phyloP scores from a whole-genome alignment of 495 filamentous ascomycete genomes.

The Antarctomyces pellizariae region DNA sequence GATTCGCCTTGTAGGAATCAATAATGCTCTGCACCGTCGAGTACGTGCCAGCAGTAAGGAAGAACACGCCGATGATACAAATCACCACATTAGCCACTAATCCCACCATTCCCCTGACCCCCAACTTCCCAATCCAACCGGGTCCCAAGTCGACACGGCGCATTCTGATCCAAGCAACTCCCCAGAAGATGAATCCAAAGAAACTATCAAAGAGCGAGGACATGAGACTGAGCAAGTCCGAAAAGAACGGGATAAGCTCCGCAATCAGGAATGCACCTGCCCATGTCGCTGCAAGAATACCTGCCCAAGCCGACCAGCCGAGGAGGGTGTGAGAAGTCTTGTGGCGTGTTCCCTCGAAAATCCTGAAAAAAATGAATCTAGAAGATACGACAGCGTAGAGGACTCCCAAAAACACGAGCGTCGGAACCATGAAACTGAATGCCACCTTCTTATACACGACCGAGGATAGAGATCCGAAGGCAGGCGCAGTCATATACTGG shows the following conservation, averaged over 20 bases:
- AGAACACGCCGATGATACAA: slow-evolving; percentile 49
- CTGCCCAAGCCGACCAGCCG: slow-evolving; percentile 57
- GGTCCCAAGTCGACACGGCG: slow-evolving; percentile 40
- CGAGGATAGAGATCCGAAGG: slow-evolving; percentile 56
- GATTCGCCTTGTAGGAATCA: slow-evolving; percentile 27
- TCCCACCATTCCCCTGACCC: slow-evolving; percentile 35
- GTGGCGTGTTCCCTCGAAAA: slow-evolving; percentile 56
- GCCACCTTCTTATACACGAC: slow-evolving; percentile 55
- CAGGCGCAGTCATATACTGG: slow-evolving; percentile 59
- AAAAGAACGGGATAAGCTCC: slow-evolving; percentile 81
- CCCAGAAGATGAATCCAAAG: slow-evolving; percentile 92
- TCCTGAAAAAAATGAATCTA: slow-evolving; percentile 67
- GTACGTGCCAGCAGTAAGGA: slow-evolving; percentile 59
- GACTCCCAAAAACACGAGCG: slow-evolving; percentile 70
- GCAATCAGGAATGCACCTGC: slow-evolving; percentile 60
- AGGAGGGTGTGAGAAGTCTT: slow-evolving; percentile 56
- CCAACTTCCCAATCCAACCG: slow-evolving; percentile 30
- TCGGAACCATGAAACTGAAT: slow-evolving; percentile 85
- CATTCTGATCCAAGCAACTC: slow-evolving; percentile 70
- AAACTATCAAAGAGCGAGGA: slow-evolving; percentile 80
- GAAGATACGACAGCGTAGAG: slow-evolving; percentile 73
- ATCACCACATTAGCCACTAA: slow-evolving; percentile 41
- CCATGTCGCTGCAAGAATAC: slow-evolving; percentile 53
- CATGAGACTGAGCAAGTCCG: slow-evolving; percentile 62
- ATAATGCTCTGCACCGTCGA: slow-evolving; percentile 47